phyloP scores from a whole-genome alignment of 768 basidiomycete genomes.

The Baorangia bicolor region DNA sequence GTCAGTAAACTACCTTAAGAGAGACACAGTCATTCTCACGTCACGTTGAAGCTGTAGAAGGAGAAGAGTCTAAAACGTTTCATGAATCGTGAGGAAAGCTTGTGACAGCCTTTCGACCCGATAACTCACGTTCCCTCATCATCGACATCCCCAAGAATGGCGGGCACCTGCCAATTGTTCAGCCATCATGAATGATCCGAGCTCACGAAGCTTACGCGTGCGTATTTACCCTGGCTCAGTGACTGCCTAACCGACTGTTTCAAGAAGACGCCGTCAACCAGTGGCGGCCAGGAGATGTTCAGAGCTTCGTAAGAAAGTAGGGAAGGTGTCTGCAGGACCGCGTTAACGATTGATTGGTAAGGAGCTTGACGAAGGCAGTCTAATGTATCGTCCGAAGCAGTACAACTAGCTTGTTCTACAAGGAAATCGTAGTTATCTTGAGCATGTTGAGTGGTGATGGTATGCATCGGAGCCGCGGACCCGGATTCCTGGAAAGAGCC shows the following conservation, averaged over 20 bases:
- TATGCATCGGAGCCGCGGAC: not conserved
- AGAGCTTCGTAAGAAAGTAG: not conserved
- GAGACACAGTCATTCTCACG: constrained; percentile 21
- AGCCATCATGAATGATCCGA: not conserved
- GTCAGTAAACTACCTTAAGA: not conserved
- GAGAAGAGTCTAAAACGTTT: constrained; percentile 28
- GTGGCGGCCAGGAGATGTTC: too few relatives aligned
- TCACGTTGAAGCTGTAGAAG: too few relatives aligned
- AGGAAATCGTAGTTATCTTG: not conserved
- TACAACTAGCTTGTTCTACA: too few relatives aligned
- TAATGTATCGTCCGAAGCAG: not conserved
- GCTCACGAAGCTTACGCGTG: constrained; percentile 16
- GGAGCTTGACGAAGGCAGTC: not conserved
- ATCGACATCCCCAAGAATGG: too few relatives aligned
- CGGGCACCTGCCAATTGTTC: not conserved
- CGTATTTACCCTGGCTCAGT: constrained; percentile 30
- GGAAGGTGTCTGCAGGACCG: not conserved
- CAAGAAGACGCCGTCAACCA: too few relatives aligned
- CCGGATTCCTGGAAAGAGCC: not conserved
- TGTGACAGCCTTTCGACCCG: not conserved
- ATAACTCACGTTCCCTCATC: too few relatives aligned
- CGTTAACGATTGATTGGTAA: not conserved
- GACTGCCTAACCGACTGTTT: too few relatives aligned
- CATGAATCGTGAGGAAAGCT: not conserved
- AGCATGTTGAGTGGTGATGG: not conserved